These are phyloP conservation scores for Dictyostelium brefeldianum DNA, from an alignment of 78 protist genomes.

Conservation along the genomic window DNA sequence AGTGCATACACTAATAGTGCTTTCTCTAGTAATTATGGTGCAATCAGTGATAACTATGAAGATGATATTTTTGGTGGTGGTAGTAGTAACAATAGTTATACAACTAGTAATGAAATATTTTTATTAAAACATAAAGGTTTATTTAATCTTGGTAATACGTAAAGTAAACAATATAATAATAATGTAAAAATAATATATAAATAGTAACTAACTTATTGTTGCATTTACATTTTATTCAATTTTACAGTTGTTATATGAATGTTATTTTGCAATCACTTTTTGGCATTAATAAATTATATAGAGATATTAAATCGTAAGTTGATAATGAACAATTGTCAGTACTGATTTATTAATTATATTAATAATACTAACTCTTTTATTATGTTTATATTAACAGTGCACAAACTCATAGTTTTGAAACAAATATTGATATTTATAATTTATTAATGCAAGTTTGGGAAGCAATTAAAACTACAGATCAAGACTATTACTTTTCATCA, in stretches of 20 bases:
- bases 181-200: background rate
- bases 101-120: background rate
- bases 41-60: background rate
- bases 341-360: too few species aligned
- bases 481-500: background rate
- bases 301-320: background rate
- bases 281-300: slow-evolving; percentile 24
- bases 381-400: background rate
- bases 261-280: slow-evolving; percentile 55
- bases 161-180: background rate
- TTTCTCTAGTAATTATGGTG: too few species aligned
- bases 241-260: slow-evolving; percentile 53
- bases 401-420: background rate
- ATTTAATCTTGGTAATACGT: slow-evolving; percentile 12
- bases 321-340: background rate
- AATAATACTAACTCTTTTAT: background rate
- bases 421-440: background rate
- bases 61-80: background rate
- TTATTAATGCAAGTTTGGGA: background rate
- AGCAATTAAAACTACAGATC: background rate
- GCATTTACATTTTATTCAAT: too few species aligned
- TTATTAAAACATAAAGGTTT: background rate
- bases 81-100: background rate
- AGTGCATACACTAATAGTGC: too few species aligned
- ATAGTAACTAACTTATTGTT: background rate